Evolutionary conservation across 73 alveolate genomes (phyloP), one percentile per base, ranked within the genome.

Genomic region (Tetrahymena thermophila): DNA sequence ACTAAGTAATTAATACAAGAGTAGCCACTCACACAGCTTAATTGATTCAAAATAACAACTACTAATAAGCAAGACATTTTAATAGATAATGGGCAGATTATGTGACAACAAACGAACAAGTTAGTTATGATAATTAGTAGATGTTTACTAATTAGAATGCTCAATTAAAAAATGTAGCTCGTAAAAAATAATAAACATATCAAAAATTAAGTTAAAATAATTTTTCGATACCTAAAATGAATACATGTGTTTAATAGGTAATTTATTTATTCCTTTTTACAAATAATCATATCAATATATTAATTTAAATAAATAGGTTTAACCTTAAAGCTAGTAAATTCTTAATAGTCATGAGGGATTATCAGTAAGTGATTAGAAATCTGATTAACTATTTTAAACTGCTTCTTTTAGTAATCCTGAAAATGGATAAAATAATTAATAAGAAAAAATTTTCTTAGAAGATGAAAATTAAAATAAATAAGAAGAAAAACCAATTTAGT

Each of bases 11-110:
- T 38, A 98, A 98, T 40, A 96, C 96, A 38, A 97, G 98, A 94
- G 98, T 98, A 57, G 96, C 98, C 28, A 97, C 98, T 94, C 96
- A 98, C 95, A 93, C 98, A 19, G 98, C 99, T 14, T 94, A 97
- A 85, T 50, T 98, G 43, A 99, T 99, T 17, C 94, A 95, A 93
- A 43, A 93, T 40, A 99, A 99, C 8, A 94, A 97, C n/a, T 95
- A 89, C 84, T 94, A 96, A 95, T 97, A 94, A 43, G 99, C 99
- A n/a, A 97, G 98, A 85, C 97, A 97, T 9, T 94, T 94, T 44
- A 94, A 96, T 85, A 85, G 96, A 58, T 43, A 58, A 40, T 97
- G 98, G 97, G 42, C 57, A 44, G 37, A 94, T 31, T 93, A 94
- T 56, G 56, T 94, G 0, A 10, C 56, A 37, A 5, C 58, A 0